Evolutionary conservation across 163 green algal genomes (phyloP), one percentile per base, ranked within the genome.

Genomic region (Chlamydomonas reinhardtii): DNA sequence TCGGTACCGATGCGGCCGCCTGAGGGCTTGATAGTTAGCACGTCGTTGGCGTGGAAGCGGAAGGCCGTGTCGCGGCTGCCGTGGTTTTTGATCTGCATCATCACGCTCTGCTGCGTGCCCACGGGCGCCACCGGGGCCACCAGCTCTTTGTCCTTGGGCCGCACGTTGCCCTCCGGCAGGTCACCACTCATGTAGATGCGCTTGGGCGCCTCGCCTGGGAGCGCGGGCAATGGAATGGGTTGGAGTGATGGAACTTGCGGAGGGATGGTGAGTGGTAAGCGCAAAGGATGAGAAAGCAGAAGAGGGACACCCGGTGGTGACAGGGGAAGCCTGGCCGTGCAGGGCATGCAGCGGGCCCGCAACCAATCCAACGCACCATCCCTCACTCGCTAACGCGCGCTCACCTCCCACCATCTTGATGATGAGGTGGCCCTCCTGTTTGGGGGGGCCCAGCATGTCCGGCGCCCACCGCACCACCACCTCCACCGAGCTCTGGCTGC

Each of bases 61-160:
- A 94, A 97, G 11, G 92, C 86, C 37, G 90, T 91, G n/a, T 95
- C 93, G 59, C 91, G 86, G 16, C 68, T 89, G 59, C 91, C 94
- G 5, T 65, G 31, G 83, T 96, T 97, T 29, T 90, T 92, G 82
- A 91, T 86, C 73, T 89, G 76, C 32, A 93, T 84, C n/a, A 83
- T 56, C 2, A 76, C n/a, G 14, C 77, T 90, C 84, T 94, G 90
- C 61, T 89, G 87, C 34, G 90, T 72, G 62, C 87, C 89, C 32
- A 94, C 74, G 15, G 93, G 90, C 29, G 94, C 86, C 22, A 87
- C 69, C 0, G 91, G 91, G 16, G 93, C 89, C 62, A 93, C 89
- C 74, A 97, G 61, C 68, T 88, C 89, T 74, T 93, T 94, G 34
- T 94, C 92, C 61, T 65, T 84, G 66, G 95, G 89, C 72, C 82